Evolutionary conservation across 2,329 filamentous ascomycete species (phyloP).

Genomic region (Helminthosporium solani): DNA sequence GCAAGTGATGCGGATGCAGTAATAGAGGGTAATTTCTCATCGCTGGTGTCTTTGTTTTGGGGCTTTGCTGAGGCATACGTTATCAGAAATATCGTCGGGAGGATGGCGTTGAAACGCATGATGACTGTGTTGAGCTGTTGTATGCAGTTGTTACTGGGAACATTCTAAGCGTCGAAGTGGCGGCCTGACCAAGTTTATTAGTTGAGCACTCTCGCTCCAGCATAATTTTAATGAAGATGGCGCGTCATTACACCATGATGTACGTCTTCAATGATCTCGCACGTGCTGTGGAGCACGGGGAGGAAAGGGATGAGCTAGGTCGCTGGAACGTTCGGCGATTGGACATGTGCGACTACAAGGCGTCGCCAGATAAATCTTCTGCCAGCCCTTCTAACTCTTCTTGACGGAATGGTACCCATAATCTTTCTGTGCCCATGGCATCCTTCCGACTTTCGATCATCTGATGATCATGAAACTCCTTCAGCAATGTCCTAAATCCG

Average conservation of each 20-base stretch:
- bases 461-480: conserved; percentile 98
- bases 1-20: conserved; percentile 11
- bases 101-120: conserved; percentile 5
- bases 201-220: conserved; percentile 1
- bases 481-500: conserved; percentile 88
- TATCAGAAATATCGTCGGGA: conserved; percentile 7
- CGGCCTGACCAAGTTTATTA: background rate
- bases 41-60: background rate
- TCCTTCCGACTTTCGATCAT: conserved; percentile 93
- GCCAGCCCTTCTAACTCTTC: conserved; percentile 89
- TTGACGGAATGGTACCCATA: conserved; percentile 80
- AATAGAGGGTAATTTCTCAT: conserved; percentile 5
- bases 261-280: background rate
- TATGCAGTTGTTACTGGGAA: background rate
- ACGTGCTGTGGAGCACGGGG: too few relatives aligned
- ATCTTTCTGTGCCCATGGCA: conserved; percentile 75
- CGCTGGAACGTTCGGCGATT: conserved; percentile 1
- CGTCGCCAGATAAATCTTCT: conserved; percentile 64
- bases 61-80: conserved; percentile 1
- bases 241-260: too few relatives aligned
- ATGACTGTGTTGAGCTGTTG: background rate
- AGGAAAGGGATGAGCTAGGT: background rate
- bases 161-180: background rate
- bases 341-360: conserved; percentile 20
- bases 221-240: background rate